Evolutionary conservation across 306 rosid species (phyloP).

Genomic region (Lathyrus sativus): DNA sequence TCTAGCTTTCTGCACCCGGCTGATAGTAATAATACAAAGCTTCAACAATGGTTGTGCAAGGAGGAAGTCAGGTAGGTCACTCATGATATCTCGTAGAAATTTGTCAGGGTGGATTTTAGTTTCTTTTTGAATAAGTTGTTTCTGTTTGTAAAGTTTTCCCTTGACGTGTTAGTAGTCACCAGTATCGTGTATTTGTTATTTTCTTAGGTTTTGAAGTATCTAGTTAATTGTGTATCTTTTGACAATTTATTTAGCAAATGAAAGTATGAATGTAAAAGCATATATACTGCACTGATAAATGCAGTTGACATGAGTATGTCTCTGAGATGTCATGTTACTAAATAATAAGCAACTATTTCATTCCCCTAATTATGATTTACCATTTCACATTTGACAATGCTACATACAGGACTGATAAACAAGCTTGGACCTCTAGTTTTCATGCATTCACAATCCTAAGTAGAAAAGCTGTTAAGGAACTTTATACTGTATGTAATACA

Average conservation of each 20-base stretch:
- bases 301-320: background rate
- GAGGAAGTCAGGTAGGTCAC: constrained; percentile 96
- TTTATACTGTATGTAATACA: background rate
- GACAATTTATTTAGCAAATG: background rate
- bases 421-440: constrained; percentile 6
- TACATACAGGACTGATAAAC: background rate
- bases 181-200: background rate
- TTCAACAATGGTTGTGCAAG: constrained; percentile 83
- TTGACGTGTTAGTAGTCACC: background rate
- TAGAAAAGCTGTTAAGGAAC: background rate
- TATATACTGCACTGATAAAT: background rate
- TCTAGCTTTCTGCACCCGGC: constrained; percentile 92
- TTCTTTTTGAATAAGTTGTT: constrained; percentile 4
- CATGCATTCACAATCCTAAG: constrained; percentile 23
- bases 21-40: constrained; percentile 79
- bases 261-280: background rate
- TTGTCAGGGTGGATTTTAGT: constrained; percentile 10
- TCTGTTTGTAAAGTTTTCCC: constrained; percentile 12
- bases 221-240: background rate
- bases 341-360: too few relatives aligned
- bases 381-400: background rate
- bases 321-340: background rate
- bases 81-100: constrained; percentile 15
- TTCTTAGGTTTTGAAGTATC: background rate
- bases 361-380: constrained; percentile 11